Base-by-base conservation (phyloP, 768 basidiomycete species). In the Trametes punicea region DNA sequence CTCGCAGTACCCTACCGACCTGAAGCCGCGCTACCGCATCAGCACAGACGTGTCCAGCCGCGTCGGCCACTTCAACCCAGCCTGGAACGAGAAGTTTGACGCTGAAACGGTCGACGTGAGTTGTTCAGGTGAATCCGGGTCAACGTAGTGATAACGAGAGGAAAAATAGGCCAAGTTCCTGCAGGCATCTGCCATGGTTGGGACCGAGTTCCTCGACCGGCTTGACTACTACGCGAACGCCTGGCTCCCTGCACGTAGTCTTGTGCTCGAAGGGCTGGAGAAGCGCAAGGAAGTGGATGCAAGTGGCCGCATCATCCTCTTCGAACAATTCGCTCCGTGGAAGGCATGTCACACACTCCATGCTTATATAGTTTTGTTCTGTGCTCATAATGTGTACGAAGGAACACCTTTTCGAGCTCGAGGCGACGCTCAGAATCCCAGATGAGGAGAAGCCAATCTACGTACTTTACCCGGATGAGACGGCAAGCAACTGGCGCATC, bases 351-450 rank as follows among this genome's bases (percentile, higher is more conserved):
- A 9, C 29, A 30, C 11, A 23, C 26, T 21, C 27, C n/a, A 39
- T 11, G n/a, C 6, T 49, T 74, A 16, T 2, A 21, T 25, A 33
- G 4, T 7, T 10, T 29, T 18, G 15, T n/a, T 8, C 18, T 23
- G 25, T 15, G 6, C 36, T 42, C 4, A 54, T 36, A 23, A 3
- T 16, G 4, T 45, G 67, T 6, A 11, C 33, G 25, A 60, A 90
- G 83, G 93, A 97, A 63, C 96, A 99, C 69, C 79, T 99, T 10
- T 95, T 93, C 69, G 85, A 90, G 55, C 76, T 96, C 33, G 96
- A 98, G 71, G 69, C 72, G 2, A 83, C 87, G 49, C 70, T 79
- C 15, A 65, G 67, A 0, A 72, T 81, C 29, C 54, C 78, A 2
- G 67, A 70, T 0, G 69, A 80, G 7, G 73, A 77, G 48, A 76